Base-by-base conservation (phyloP, 306 rosid genomes). In the Malus sieversii region DNA sequence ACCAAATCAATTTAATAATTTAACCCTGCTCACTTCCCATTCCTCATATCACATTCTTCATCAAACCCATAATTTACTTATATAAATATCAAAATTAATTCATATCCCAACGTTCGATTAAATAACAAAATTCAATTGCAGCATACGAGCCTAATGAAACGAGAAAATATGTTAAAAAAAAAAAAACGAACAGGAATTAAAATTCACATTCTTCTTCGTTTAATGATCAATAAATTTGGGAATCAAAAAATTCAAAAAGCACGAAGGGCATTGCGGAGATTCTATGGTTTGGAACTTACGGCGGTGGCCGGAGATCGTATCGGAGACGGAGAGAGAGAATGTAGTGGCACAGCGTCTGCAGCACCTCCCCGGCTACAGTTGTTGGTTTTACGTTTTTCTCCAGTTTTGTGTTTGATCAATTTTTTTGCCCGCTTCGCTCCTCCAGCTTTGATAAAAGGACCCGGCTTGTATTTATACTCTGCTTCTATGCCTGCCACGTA, bases 301-400 rank as follows among this genome's bases (percentile, higher is more conserved):
- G 10, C 32, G 76, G 40, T 48, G 20, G 55, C 51, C 57, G 74
- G 46, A 76, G 83, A 81, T 86, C 86, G 78, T 70, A 73, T 6
- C 58, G 46, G 51, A 53, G 60, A 20, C 55, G 16, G 6, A 48
- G 8, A 48, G 20, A 75, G 77, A 58, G 25, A 75, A n/a, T 30
- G 62, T 22, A 14, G 51, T 68, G 71, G 55, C 55, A 51, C 55
- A 51, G 55, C 55, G 55, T 51, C 19, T 30, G 53, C 75, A 66
- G 48, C 73, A 44, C 58, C 59, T 27, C 15, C 60, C 10, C 66
- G 20, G 48, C 48, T 35, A 66, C 70, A 35, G 48, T 20, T 10
- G 33, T 18, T 38, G 65, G 67, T 33, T 62, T 51, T 45, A 32
- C 20, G 14, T 33, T 55, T 66, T 5, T 44, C 60, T 25, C 46